Conservation (phyloP, 306 rosid genomes). For the Lablab purpureus region DNA sequence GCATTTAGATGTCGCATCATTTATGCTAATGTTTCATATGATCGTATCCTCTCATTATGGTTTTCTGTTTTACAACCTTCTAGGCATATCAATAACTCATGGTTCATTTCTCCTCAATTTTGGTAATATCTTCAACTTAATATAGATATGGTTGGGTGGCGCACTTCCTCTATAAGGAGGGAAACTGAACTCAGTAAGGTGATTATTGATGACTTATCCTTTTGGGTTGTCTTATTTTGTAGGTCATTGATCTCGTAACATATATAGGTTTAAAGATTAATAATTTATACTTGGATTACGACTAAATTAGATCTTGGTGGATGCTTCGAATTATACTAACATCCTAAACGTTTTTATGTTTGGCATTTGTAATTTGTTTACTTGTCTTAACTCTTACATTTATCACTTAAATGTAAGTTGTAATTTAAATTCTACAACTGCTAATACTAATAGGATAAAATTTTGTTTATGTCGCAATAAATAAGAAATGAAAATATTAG, state of each 20-base stretch:
- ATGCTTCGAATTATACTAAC: constrained; percentile 9
- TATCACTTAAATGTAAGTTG: constrained; percentile 25
- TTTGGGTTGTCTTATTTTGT: constrained; percentile 35
- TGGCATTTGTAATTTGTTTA: constrained; percentile 4
- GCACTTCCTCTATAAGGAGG: constrained; percentile 96
- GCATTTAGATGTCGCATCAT: constrained; percentile 74
- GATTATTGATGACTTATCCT: constrained; percentile 48
- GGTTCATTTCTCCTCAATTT: constrained; percentile 33
- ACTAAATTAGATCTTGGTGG: constrained; percentile 12
- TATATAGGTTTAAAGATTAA: neutral
- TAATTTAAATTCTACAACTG: neutral
- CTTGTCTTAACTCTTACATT: constrained; percentile 14
- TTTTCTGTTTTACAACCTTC: constrained; percentile 14
- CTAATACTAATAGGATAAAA: neutral
- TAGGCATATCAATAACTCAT: constrained; percentile 38
- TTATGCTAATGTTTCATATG: constrained; percentile 95
- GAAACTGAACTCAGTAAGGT: constrained; percentile 84
- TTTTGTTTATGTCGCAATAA: neutral
- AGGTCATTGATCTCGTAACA: constrained; percentile 28
- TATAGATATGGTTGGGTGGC: constrained; percentile 99
- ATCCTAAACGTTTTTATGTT: constrained; percentile 14
- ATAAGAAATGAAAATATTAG: constrained; percentile 14
- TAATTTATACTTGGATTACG: constrained; percentile 21
- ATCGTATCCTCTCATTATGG: constrained; percentile 74
- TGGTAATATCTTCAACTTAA: constrained; percentile 55